Evolutionary conservation across 2,329 filamentous ascomycete species (phyloP), one percentile per base, ranked within the genome.

Genomic region (Diaporthe sp.): DNA sequence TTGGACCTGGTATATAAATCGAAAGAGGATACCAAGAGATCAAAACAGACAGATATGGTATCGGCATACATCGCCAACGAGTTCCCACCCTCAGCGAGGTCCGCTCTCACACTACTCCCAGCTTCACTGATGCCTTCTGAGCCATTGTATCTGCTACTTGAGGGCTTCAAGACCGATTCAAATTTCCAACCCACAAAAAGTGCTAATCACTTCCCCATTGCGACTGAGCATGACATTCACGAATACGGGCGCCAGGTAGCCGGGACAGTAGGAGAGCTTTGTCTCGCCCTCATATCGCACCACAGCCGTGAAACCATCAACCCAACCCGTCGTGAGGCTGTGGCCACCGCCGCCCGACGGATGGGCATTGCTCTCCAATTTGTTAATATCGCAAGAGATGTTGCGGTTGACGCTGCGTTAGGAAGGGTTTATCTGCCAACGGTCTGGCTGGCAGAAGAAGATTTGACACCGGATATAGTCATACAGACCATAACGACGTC

Each of bases 301-400:
- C 90, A 94, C 78, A 86, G 83, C 77, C 44, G 84, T 63, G 75
- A 81, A 75, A 37, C 76, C 50, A 71, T 83, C 61, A 73, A 79
- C 17, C 66, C 76, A 6, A 75, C 81, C 61, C 82, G 85, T 37
- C 76, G 81, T 55, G 79, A 84, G 19, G 79, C 83, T 3, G 85
- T 94, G 8, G 83, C 92, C 19, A 79, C 84, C 22, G 88, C 91
- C 0, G 92, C 92, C 1, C 85, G 86, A 27, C 85, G 87, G 37
- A 94, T 94, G 93, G 93, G 93, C 0, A 88, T 93, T 44, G 93
- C 93, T 1, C 83, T 95, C n/a, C 93, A 95, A 79, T 94, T 93
- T 78, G 90, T 94, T 78, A 95, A 95, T 79, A 94, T 95, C 75
- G 91, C 92, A 4, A 90, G 93, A 30, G 93, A 95, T 78, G 91